A percentile compares a stretch with the other conserved stretches of the same genome.
These are phyloP conservation scores for Dendrobium catenatum DNA, from an alignment of 106 monocot species.

Conservation along the genomic window DNA sequence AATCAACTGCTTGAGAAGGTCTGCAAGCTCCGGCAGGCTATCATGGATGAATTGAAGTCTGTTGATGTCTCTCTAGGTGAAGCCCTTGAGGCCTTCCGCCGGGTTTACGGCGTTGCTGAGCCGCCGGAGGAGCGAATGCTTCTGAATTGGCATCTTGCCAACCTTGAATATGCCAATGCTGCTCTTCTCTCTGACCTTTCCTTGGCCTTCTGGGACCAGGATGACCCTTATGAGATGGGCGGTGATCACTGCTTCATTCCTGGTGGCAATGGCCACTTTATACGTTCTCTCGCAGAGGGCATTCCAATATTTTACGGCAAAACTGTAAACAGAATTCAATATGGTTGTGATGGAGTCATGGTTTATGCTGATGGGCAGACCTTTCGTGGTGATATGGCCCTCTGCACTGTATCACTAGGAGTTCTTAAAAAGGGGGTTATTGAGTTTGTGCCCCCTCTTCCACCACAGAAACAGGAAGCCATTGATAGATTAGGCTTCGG, in stretches of 20 bases:
- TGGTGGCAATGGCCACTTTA: constrained; percentile 74
- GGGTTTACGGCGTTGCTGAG: constrained; percentile 51
- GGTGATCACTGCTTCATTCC: constrained; percentile 99
- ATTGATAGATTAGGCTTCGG: constrained; percentile 84
- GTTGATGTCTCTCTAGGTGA: constrained; percentile 76
- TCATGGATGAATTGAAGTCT: constrained; percentile 49
- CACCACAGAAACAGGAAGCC: constrained; percentile 66
- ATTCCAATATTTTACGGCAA: constrained; percentile 70
- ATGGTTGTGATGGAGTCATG: constrained; percentile 82
- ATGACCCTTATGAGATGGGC: constrained; percentile 99
- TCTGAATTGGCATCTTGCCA: constrained; percentile 94
- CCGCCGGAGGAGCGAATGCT: constrained; percentile 76
- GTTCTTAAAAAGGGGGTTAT: constrained; percentile 82
- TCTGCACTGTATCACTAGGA: constrained; percentile 91
- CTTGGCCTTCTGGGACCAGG: constrained; percentile 98
- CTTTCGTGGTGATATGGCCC: constrained; percentile 70
- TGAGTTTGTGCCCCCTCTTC: constrained; percentile 69
- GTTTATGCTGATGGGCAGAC: constrained; percentile 59
- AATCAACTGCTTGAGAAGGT: constrained; percentile 92
- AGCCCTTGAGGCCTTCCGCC: constrained; percentile 77
- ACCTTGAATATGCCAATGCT: constrained; percentile 96
- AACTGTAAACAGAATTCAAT: constrained; percentile 59
- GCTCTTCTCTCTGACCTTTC: constrained; percentile 71
- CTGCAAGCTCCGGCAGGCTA: constrained; percentile 63
- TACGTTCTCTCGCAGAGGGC: constrained; percentile 65